phyloP scores from a whole-genome alignment of 2,329 filamentous ascomycete species.

The Ascochyta koolunga region DNA sequence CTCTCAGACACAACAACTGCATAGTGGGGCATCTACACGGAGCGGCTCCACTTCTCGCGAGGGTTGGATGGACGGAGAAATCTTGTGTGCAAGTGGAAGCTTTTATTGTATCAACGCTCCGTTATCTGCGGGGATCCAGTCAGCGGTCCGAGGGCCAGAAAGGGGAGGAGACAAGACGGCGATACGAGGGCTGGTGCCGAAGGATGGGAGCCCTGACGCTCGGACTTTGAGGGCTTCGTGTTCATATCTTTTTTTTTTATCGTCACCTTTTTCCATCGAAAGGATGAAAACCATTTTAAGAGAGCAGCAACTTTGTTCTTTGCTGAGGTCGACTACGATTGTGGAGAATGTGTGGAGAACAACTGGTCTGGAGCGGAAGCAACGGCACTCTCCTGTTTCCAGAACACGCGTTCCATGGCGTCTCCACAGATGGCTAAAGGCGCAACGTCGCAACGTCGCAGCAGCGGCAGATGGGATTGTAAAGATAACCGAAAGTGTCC shows the following conservation, averaged over 20 bases:
- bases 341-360: constrained; percentile 9
- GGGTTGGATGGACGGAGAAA: not conserved
- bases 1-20: not conserved
- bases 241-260: not conserved
- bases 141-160: constrained; percentile 2
- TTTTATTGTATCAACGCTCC: constrained; percentile 1
- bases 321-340: not conserved
- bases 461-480: not conserved
- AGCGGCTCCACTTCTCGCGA: not conserved
- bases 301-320: too few relatives aligned
- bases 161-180: constrained; percentile 11
- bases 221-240: too few relatives aligned
- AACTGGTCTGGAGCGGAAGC: constrained; percentile 10
- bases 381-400: constrained; percentile 3
- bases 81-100: constrained; percentile 4
- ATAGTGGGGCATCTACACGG: not conserved
- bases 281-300: too few relatives aligned
- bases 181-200: constrained; percentile 1
- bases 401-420: constrained; percentile 7
- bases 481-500: not conserved
- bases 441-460: not conserved
- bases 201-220: not conserved
- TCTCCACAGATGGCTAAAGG: constrained; percentile 1
- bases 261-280: not conserved
- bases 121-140: constrained; percentile 6